Conservation (phyloP, 805 yeast species). For the Lachancea kluyveri region DNA sequence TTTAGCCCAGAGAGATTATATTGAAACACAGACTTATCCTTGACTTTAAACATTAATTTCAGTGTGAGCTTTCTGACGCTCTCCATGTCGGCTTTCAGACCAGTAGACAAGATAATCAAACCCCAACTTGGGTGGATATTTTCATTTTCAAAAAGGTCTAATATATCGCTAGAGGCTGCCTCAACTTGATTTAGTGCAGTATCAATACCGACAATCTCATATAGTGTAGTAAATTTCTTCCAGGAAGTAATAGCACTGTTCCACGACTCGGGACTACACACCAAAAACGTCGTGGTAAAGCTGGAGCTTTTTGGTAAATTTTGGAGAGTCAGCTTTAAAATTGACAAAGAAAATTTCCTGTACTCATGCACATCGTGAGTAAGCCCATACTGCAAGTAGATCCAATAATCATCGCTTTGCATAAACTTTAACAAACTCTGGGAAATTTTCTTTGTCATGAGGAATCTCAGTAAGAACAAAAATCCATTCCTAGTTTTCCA, state of each 20-base stretch:
- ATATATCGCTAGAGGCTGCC: constrained; percentile 64
- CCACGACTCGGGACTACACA: constrained; percentile 26
- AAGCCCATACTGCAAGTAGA: constrained; percentile 47
- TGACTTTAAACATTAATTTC: constrained; percentile 47
- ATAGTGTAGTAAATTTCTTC: constrained; percentile 67
- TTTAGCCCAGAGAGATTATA: constrained; percentile 34
- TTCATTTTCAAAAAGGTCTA: constrained; percentile 41
- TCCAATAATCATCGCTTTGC: constrained; percentile 44
- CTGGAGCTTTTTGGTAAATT: constrained; percentile 24
- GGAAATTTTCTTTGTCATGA: constrained; percentile 24
- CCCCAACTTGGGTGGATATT: constrained; percentile 71
- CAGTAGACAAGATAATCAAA: constrained; percentile 64
- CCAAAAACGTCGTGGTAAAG: constrained; percentile 10
- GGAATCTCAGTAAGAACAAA: constrained; percentile 50
- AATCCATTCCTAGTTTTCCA: constrained; percentile 38
- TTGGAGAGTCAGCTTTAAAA: constrained; percentile 55
- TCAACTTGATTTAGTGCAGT: constrained; percentile 81
- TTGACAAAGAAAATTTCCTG: constrained; percentile 61
- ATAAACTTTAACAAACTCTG: constrained; percentile 10
- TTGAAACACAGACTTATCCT: constrained; percentile 43
- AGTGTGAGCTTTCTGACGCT: constrained; percentile 62
- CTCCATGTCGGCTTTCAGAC: constrained; percentile 70
- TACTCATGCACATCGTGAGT: constrained; percentile 54
- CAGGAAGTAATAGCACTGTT: constrained; percentile 41
- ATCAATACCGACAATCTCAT: constrained; percentile 77